Evolutionary conservation across 1,139 yeast genomes (phyloP).

Genomic region (Yamadazyma pseudoaaseri): DNA sequence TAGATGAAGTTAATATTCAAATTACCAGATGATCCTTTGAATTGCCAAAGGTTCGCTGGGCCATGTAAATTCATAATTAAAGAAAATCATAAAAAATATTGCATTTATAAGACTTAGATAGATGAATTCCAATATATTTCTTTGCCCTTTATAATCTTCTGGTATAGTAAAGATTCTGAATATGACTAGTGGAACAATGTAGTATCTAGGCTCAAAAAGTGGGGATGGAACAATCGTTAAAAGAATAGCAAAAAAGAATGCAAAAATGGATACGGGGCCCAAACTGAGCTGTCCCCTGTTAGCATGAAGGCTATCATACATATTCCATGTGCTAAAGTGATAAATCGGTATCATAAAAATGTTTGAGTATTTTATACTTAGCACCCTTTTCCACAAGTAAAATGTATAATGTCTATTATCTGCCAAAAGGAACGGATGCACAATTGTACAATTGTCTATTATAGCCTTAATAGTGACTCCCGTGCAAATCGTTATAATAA

Average conservation of each 20-base stretch:
- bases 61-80: constrained; percentile 70
- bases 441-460: constrained; percentile 62
- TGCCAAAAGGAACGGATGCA: constrained; percentile 88
- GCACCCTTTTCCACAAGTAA: constrained; percentile 69
- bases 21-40: constrained; percentile 88
- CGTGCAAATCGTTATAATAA: constrained; percentile 16
- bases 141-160: constrained; percentile 21
- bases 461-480: constrained; percentile 42
- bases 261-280: constrained; percentile 37
- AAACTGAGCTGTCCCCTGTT: constrained; percentile 10
- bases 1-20: constrained; percentile 7
- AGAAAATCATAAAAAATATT: constrained; percentile 53
- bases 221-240: constrained; percentile 84
- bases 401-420: constrained; percentile 94
- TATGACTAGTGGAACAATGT: constrained; percentile 72
- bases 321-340: constrained; percentile 62
- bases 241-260: constrained; percentile 51
- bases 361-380: constrained; percentile 42
- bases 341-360: constrained; percentile 61
- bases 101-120: constrained; percentile 63
- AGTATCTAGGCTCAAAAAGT: constrained; percentile 89
- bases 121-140: constrained; percentile 52
- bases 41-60: constrained; percentile 48
- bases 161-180: constrained; percentile 65
- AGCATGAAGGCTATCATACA: constrained; percentile 24